Evolutionary conservation across 2,329 filamentous ascomycete species (phyloP), one percentile per base, ranked within the genome.

Genomic region (Scedosporium dehoogii): DNA sequence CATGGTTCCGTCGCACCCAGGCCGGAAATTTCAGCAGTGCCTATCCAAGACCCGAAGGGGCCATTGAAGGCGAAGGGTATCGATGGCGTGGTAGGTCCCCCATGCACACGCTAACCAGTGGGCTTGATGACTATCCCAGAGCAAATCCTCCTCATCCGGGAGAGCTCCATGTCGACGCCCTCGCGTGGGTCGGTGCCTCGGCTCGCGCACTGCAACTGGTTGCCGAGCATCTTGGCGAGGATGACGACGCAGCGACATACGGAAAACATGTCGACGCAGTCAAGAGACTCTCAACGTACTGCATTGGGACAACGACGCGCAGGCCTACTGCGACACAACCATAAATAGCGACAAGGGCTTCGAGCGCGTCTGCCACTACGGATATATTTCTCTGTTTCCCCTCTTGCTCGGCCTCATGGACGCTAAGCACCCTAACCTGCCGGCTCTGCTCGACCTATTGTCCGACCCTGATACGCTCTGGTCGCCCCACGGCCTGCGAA

Each of bases 161-260:
- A 69, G 94, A 99, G 83, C 83, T 99, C 59, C 93, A 99, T 73
- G 87, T 96, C 29, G 94, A 99, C 74, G 81, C 97, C 61, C 89
- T 99, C 73, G 90, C 90, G 60, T 99, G 94, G 94, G 89, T 99
- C 76, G 94, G 93, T 16, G 85, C 97, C 78, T 96, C 96, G 91
- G 88, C 90, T 46, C 86, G 88, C 66, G 88, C 89, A n/a, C 84
- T 99, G 61, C 82, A 86, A 69, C 89, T 88, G 67, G 89, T 97
- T 68, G 91, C 92, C 1, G 78, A 84, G 53, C 84, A 86, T 29
- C 81, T 97, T n/a, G 87, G 84, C 56, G 83, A 91, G 67, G 75
- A 77, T 0, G 92, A 96, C 38, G 93, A 97, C 67, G 87, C 83
- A 0, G 81, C 83, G 21, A 85, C 90, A 68, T 91, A 93, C 68